Percentiles rank a stretch among this genome's conserved stretches.
Conservation (phyloP, 495 filamentous ascomycete genomes). For the Aspergillus baeticus region DNA sequence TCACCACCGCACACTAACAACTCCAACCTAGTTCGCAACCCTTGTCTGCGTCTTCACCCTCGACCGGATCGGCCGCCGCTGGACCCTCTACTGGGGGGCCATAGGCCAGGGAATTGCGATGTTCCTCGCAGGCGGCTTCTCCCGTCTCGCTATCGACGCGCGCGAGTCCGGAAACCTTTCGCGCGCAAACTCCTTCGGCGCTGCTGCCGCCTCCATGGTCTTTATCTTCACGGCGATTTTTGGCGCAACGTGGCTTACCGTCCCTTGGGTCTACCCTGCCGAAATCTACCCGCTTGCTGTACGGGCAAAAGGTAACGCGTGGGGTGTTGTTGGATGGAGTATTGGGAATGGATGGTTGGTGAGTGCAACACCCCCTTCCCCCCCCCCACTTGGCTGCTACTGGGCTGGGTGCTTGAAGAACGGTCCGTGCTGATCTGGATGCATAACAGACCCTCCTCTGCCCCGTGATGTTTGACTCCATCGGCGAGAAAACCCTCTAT, state of each 20-base stretch:
- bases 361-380: too few relatives aligned
- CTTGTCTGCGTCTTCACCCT: slow-evolving; percentile 68
- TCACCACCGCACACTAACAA: too few relatives aligned
- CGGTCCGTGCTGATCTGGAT: too few relatives aligned
- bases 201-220: slow-evolving; percentile 64
- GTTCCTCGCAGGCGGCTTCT: slow-evolving; percentile 58
- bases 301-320: slow-evolving; percentile 69
- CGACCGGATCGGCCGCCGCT: slow-evolving; percentile 66
- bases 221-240: slow-evolving; percentile 70
- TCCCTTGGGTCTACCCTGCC: slow-evolving; percentile 69
- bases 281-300: slow-evolving; percentile 71
- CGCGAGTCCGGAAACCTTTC: slow-evolving; percentile 40
- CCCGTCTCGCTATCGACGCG: slow-evolving; percentile 51
- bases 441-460: slow-evolving; percentile 55
- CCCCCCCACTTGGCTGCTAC: too few relatives aligned
- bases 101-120: slow-evolving; percentile 61
- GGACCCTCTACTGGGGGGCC: slow-evolving; percentile 68
- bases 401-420: too few relatives aligned
- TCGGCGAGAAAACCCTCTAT: slow-evolving; percentile 66
- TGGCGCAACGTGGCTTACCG: slow-evolving; percentile 70
- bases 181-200: slow-evolving; percentile 54
- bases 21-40: slow-evolving; percentile 46
- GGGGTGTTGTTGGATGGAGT: slow-evolving; percentile 71
- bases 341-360: slow-evolving; percentile 69
- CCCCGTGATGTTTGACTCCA: slow-evolving; percentile 60